phyloP scores from a whole-genome alignment of 352 stramenopile genomes.

The Globisporangium paroecandrum region DNA sequence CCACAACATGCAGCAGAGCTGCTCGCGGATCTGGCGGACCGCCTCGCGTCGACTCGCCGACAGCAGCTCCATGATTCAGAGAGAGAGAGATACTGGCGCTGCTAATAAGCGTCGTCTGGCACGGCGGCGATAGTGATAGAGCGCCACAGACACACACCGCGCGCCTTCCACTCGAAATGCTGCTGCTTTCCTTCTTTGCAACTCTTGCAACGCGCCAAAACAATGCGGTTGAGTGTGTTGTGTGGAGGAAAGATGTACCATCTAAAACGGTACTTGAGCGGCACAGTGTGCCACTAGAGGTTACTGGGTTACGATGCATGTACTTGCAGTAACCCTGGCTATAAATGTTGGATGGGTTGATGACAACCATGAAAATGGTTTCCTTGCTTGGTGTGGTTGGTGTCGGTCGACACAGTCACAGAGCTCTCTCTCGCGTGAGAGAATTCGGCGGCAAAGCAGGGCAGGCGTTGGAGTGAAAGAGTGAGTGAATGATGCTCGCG shows the following conservation, averaged over 20 bases:
- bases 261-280: not conserved
- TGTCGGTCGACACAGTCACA: no score
- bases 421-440: no score
- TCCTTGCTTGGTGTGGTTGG: not conserved
- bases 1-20: constrained; percentile 78
- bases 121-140: not conserved
- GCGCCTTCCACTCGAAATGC: constrained; percentile 3
- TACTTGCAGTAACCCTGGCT: not conserved
- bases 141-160: not conserved
- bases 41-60: constrained; percentile 47
- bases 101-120: not conserved
- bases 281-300: not conserved
- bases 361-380: not conserved
- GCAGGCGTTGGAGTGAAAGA: not conserved
- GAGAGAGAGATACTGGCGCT: not conserved
- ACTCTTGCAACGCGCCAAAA: not conserved
- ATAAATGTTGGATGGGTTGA: not conserved
- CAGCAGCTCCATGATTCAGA: constrained; percentile 49
- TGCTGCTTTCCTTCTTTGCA: not conserved
- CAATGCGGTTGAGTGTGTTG: not conserved
- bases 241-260: not conserved
- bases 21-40: constrained; percentile 74
- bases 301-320: not conserved
- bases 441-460: no score
- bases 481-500: no score